Evolutionary conservation across 140 eudicot genomes (phyloP).

Genomic region (Ambrosia hybrid): DNA sequence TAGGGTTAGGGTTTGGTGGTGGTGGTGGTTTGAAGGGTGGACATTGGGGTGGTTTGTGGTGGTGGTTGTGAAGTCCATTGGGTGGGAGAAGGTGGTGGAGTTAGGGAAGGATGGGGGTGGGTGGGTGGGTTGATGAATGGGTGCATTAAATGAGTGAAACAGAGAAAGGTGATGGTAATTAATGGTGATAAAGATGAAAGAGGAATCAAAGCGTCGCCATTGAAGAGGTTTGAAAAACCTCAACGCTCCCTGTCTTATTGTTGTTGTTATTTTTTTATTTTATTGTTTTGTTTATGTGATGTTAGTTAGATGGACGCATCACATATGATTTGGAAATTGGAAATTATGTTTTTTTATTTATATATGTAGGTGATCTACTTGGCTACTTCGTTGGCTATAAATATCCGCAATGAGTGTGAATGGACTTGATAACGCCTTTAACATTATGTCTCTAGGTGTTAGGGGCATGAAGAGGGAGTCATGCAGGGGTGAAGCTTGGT

Average conservation of each 20-base stretch:
- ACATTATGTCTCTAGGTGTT: too few species aligned
- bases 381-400: too few species aligned
- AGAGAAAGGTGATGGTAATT: conserved; percentile 37
- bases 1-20: conserved; percentile 20
- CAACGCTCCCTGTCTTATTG: conserved; percentile 18
- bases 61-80: conserved; percentile 47
- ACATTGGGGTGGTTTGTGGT: conserved; percentile 38
- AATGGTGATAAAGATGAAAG: conserved; percentile 33
- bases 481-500: too few species aligned
- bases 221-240: conserved; percentile 32
- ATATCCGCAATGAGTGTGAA: too few species aligned
- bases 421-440: too few species aligned
- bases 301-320: conserved; percentile 5
- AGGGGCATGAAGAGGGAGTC: too few species aligned
- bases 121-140: conserved; percentile 58
- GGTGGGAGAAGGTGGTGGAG: conserved; percentile 10
- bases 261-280: not conserved
- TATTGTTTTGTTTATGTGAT: not conserved
- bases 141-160: conserved; percentile 52
- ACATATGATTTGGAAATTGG: not conserved
- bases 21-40: conserved; percentile 34
- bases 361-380: too few species aligned
- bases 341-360: not conserved
- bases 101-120: conserved; percentile 35
- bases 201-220: conserved; percentile 33